phyloP scores from a whole-genome alignment of 345 rosid genomes.

The Noccaea caerulescens region DNA sequence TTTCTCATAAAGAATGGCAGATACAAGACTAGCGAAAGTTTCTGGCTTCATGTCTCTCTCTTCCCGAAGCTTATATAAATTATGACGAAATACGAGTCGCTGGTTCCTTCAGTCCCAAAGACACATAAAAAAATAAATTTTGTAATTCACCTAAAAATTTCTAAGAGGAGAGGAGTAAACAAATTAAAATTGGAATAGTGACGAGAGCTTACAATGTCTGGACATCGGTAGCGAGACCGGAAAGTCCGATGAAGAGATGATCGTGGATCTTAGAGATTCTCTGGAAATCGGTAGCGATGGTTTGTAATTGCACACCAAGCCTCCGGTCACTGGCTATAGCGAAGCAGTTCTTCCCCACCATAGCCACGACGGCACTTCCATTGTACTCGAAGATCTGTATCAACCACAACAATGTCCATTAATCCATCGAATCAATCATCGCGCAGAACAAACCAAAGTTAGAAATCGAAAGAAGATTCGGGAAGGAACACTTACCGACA shows the following conservation, averaged over 20 bases:
- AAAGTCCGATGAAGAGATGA: constrained; percentile 78
- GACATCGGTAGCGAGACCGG: constrained; percentile 92
- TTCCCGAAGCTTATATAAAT: constrained; percentile 83
- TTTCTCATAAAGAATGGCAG: constrained; percentile 91
- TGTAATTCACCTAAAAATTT: background rate
- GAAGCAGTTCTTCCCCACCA: constrained; percentile 98
- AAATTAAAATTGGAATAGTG: background rate
- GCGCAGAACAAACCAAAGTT: background rate
- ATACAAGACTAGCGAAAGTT: constrained; percentile 93
- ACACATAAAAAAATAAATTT: constrained; percentile 1
- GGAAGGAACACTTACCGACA: constrained; percentile 54
- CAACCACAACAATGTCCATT: background rate
- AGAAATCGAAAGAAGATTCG: constrained; percentile 1
- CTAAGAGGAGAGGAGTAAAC: background rate
- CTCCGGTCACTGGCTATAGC: constrained; percentile 97
- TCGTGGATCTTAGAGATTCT: constrained; percentile 80
- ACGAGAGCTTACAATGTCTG: constrained; percentile 64
- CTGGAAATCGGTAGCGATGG: constrained; percentile 92
- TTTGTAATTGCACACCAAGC: constrained; percentile 88
- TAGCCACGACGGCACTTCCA: constrained; percentile 93
- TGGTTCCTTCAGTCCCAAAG: constrained; percentile 65
- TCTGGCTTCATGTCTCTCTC: constrained; percentile 99
- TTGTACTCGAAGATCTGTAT: constrained; percentile 92
- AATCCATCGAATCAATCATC: background rate
- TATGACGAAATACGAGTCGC: constrained; percentile 86